Percentiles rank a stretch among this genome's conserved stretches.
Evolutionary conservation across 352 stramenopile species (phyloP).

Genomic region (Pythium oligandrum): DNA sequence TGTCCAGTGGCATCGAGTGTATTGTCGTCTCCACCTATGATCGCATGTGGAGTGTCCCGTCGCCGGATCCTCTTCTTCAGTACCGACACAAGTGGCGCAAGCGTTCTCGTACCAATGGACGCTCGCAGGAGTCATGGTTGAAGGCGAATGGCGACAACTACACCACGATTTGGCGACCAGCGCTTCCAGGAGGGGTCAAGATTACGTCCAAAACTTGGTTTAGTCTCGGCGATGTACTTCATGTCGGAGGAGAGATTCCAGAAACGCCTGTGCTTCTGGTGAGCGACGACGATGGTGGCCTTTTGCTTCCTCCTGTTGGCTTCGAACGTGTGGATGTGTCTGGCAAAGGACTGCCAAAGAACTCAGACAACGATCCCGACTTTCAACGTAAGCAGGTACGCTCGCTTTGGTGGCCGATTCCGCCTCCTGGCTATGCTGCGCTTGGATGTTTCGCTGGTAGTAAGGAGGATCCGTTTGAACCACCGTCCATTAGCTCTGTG

Average conservation of each 20-base stretch:
- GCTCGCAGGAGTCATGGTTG: constrained; percentile 20
- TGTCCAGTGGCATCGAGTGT: constrained; percentile 69
- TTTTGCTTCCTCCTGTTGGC: constrained; percentile 53
- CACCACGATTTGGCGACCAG: constrained; percentile 74
- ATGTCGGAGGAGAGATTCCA: constrained; percentile 51
- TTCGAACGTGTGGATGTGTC: constrained; percentile 83
- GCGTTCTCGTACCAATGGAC: constrained; percentile 8
- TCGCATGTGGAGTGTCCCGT: constrained; percentile 77
- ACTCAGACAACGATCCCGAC: constrained; percentile 64
- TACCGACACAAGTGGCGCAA: constrained; percentile 84
- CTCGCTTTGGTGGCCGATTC: constrained; percentile 80
- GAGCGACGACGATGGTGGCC: constrained; percentile 39
- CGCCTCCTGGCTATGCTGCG: constrained; percentile 68
- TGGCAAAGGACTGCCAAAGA: constrained; percentile 73
- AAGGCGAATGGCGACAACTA: constrained; percentile 44
- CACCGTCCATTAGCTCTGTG: constrained; percentile 38
- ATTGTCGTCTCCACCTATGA: constrained; percentile 76
- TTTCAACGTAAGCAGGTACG: constrained; percentile 83
- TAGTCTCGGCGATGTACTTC: constrained; percentile 64
- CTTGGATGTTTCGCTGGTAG: constrained; percentile 73
- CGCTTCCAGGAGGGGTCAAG: constrained; percentile 36
- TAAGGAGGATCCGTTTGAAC: constrained; percentile 76
- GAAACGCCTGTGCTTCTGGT: constrained; percentile 57
- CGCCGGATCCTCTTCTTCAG: constrained; percentile 67
- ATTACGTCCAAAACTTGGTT: constrained; percentile 47